Evolutionary conservation across 2,329 filamentous ascomycete genomes (phyloP).

Genomic region (Trichoderma koningii): DNA sequence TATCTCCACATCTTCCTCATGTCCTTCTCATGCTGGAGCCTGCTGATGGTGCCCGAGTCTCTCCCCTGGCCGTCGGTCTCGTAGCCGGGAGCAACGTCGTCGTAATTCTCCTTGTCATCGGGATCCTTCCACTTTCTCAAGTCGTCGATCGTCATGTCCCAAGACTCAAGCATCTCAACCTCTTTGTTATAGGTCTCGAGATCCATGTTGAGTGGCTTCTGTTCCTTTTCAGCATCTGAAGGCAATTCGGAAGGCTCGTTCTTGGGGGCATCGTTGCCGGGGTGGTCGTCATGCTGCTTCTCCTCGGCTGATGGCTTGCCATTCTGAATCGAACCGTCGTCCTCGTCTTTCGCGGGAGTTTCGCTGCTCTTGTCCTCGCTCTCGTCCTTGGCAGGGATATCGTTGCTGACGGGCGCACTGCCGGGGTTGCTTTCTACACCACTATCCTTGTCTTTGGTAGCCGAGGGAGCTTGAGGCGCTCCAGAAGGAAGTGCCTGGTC

Average conservation of each 20-base stretch:
- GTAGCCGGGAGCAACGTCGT: conserved; percentile 41
- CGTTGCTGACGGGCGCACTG: not conserved
- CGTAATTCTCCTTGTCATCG: conserved; percentile 40
- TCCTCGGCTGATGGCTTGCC: conserved; percentile 11
- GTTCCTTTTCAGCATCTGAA: conserved; percentile 4
- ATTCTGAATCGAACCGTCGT: conserved; percentile 25
- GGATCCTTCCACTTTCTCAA: conserved; percentile 43
- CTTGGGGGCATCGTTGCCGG: not conserved
- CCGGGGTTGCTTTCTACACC: not conserved
- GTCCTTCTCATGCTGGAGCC: conserved; percentile 48
- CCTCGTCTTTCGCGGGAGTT: conserved; percentile 4
- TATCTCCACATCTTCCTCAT: conserved; percentile 46
- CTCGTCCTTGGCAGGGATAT: not conserved
- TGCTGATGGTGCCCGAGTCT: conserved; percentile 39
- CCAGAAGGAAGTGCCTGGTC: not conserved
- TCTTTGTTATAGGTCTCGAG: conserved; percentile 27
- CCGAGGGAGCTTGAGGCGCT: not conserved
- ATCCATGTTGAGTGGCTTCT: conserved; percentile 30
- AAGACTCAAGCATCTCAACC: conserved; percentile 30
- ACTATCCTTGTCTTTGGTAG: not conserved
- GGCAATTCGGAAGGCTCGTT: not conserved
- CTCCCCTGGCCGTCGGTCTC: conserved; percentile 43
- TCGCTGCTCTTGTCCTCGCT: not conserved
- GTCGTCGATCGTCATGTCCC: conserved; percentile 43
- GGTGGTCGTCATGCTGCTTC: not conserved